Evolutionary conservation across 805 yeast genomes (phyloP).

Genomic region (Saccharomycopsis fibuligera): DNA sequence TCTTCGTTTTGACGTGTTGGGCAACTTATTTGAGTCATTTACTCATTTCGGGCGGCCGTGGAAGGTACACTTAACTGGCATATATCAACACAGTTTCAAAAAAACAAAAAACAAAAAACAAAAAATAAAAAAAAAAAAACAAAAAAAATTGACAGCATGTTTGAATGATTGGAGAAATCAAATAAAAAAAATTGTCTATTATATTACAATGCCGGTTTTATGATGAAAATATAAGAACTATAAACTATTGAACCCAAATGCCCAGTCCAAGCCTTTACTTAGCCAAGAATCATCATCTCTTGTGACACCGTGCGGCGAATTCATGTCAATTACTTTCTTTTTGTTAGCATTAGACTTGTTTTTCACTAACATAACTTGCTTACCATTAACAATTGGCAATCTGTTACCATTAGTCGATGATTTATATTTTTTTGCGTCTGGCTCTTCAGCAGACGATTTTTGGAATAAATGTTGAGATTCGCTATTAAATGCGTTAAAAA

Average conservation of each 20-base stretch:
- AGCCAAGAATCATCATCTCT: constrained; percentile 1
- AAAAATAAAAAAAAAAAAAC: too few species aligned
- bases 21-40: too few species aligned
- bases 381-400: constrained; percentile 10
- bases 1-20: too few species aligned
- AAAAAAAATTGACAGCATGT: too few species aligned
- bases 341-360: constrained; percentile 5
- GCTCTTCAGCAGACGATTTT: not conserved
- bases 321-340: constrained; percentile 7
- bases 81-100: too few species aligned
- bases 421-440: not conserved
- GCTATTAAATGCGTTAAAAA: not conserved
- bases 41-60: too few species aligned
- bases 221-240: too few species aligned
- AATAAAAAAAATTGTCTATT: too few species aligned
- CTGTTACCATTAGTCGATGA: not conserved
- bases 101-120: too few species aligned
- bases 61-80: too few species aligned
- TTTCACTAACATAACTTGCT: constrained; percentile 14
- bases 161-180: too few species aligned
- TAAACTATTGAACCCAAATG: constrained; percentile 18
- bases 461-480: not conserved
- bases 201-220: too few species aligned
- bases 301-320: not conserved
- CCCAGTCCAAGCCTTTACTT: constrained; percentile 18